Conservation (phyloP, 192 early-diverging fungal genomes). For the Coemansia reversa region DNA sequence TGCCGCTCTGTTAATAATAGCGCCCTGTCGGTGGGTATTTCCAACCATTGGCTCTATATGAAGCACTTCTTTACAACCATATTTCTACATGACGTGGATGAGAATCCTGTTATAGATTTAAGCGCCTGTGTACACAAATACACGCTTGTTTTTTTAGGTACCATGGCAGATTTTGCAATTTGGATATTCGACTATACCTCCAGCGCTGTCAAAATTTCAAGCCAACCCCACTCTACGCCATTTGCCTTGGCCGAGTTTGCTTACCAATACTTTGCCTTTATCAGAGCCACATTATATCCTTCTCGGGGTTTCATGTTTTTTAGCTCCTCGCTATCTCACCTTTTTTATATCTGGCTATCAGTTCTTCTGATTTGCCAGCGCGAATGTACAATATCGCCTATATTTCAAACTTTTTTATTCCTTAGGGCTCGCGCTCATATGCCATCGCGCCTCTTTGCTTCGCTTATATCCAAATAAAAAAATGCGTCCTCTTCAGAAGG, state of each 20-base stretch:
- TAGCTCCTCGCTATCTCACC: not conserved
- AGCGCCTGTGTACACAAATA: no score
- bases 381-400: slow-evolving; percentile 55
- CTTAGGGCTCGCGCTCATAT: not conserved
- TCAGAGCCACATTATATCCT: not conserved
- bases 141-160: not conserved
- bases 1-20: not conserved
- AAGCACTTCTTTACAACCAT: not conserved
- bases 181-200: not conserved
- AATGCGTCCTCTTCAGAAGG: not conserved
- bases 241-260: not conserved
- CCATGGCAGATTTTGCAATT: not conserved
- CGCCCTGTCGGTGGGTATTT: not conserved
- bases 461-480: not conserved
- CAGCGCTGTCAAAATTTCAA: slow-evolving; percentile 1
- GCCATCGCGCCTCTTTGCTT: not conserved
- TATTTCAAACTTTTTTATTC: not conserved
- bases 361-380: slow-evolving; percentile 16
- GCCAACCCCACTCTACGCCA: not conserved
- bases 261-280: not conserved
- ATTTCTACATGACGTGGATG: not conserved
- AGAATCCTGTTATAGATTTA: not conserved
- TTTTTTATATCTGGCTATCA: not conserved
- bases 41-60: not conserved
- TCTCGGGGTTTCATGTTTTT: not conserved